Conservation (phyloP, 2,329 filamentous ascomycete genomes). For the Xylaria sp. region DNA sequence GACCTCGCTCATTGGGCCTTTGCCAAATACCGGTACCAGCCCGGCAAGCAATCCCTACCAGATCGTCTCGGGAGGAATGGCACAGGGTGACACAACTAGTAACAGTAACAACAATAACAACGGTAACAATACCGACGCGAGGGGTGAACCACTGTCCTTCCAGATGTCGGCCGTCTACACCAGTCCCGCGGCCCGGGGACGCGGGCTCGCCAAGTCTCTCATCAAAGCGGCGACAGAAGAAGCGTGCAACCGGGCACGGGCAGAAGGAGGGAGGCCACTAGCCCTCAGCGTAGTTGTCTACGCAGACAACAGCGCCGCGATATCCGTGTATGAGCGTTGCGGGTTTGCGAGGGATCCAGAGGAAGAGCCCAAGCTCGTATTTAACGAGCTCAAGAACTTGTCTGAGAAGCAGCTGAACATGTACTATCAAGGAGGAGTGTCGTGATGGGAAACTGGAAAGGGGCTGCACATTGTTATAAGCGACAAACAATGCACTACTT, state of each 20-base stretch:
- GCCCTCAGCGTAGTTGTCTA: conserved; percentile 51
- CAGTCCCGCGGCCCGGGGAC: conserved; percentile 51
- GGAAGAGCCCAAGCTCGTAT: conserved; percentile 36
- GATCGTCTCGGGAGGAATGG: conserved; percentile 33
- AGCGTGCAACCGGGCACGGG: conserved; percentile 40
- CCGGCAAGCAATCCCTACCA: conserved; percentile 42
- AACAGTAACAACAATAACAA: background rate
- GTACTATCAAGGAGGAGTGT: conserved; percentile 35
- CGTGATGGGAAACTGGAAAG: background rate
- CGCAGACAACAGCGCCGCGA: conserved; percentile 49
- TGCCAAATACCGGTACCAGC: conserved; percentile 39
- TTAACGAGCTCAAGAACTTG: conserved; percentile 41
- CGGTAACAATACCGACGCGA: background rate
- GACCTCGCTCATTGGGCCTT: conserved; percentile 50
- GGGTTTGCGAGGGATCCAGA: conserved; percentile 46
- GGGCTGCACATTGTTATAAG: background rate
- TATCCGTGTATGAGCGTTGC: conserved; percentile 51
- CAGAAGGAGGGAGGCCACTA: conserved; percentile 43
- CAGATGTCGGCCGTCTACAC: conserved; percentile 55
- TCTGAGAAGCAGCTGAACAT: conserved; percentile 41
- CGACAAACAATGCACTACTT: background rate
- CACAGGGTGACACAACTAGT: conserved; percentile 12
- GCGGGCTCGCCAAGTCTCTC: conserved; percentile 51
- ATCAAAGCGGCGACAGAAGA: conserved; percentile 47
- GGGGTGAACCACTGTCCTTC: conserved; percentile 43